Evolutionary conservation across 1,284 basidiomycete genomes (phyloP).

Genomic region (Chondrostereum purpureum): DNA sequence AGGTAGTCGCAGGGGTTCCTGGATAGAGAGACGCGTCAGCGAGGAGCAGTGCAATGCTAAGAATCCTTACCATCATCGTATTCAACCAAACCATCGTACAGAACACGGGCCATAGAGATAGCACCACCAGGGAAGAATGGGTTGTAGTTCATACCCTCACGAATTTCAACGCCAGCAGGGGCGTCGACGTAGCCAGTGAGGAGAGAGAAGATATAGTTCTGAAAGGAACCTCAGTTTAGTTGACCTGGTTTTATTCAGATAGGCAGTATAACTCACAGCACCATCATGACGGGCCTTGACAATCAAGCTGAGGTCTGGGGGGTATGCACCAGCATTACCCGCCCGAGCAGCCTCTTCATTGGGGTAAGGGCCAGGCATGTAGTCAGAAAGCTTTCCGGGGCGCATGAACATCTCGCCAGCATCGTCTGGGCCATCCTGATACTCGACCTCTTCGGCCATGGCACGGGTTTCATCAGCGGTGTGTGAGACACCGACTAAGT

Average conservation of each 20-base stretch:
- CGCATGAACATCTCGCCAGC: slow-evolving; percentile 98
- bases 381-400: slow-evolving; percentile 96
- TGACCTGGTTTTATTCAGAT: not conserved
- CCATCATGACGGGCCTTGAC: slow-evolving; percentile 98
- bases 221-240: slow-evolving; percentile 19
- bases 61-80: slow-evolving; percentile 76
- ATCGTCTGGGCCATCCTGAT: slow-evolving; percentile 93
- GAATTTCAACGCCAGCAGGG: slow-evolving; percentile 93
- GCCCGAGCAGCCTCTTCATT: slow-evolving; percentile 98
- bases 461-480: slow-evolving; percentile 87
- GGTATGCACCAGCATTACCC: slow-evolving; percentile 90
- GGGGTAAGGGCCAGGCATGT: slow-evolving; percentile 93
- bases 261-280: slow-evolving; percentile 56
- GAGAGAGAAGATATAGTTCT: slow-evolving; percentile 97
- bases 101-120: slow-evolving; percentile 96
- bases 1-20: slow-evolving; percentile 94
- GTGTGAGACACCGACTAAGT: slow-evolving; percentile 97
- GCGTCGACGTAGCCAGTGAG: slow-evolving; percentile 97
- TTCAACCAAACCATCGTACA: slow-evolving; percentile 94
- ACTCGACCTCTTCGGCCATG: slow-evolving; percentile 97
- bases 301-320: slow-evolving; percentile 96
- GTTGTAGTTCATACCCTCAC: slow-evolving; percentile 98
- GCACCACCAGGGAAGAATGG: slow-evolving; percentile 97
- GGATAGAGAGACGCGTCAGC: slow-evolving; percentile 10
- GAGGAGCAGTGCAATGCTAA: slow-evolving; percentile 5